These are phyloP conservation scores for Epicoccum sorghinum DNA, from an alignment of 2,329 filamentous ascomycete species.

Conservation along the genomic window DNA sequence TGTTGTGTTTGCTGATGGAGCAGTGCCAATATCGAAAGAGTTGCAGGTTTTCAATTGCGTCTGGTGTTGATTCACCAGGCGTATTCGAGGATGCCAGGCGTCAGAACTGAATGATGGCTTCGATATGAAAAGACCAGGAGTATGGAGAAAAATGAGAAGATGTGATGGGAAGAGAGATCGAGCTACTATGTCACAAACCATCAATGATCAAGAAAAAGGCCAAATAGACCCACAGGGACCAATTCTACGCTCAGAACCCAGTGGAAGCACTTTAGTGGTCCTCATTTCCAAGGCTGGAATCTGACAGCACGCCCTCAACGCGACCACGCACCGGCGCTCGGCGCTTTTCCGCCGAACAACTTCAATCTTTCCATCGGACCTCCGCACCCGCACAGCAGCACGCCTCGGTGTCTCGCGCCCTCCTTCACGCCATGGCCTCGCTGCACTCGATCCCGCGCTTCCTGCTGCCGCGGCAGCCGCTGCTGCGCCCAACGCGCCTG, in stretches of 20 bases:
- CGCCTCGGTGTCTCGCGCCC: slow-evolving; percentile 12
- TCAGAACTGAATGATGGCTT: no score
- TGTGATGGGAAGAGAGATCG: no score
- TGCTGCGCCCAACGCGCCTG: slow-evolving; percentile 31
- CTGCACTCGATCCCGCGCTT: slow-evolving; percentile 44
- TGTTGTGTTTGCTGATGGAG: background rate
- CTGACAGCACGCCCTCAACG: background rate
- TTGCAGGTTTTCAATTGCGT: background rate
- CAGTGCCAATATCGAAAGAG: background rate
- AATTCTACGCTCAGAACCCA: no score
- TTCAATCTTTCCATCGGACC: slow-evolving; percentile 27
- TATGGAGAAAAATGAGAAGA: no score
- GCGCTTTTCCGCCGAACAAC: slow-evolving; percentile 6
- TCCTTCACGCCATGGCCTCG: slow-evolving; percentile 35
- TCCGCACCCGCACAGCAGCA: slow-evolving; percentile 22
- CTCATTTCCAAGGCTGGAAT: background rate
- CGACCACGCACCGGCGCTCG: slow-evolving; percentile 6
- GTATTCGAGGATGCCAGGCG: no score
- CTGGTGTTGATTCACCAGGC: no score
- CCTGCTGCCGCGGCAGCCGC: slow-evolving; percentile 36
- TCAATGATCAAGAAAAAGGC: no score
- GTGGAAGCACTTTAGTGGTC: no score
- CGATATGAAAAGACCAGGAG: no score
- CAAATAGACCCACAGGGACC: no score
- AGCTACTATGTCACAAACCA: no score